Conservation (phyloP, 768 basidiomycete genomes). For the Podaxis pistillaris region DNA sequence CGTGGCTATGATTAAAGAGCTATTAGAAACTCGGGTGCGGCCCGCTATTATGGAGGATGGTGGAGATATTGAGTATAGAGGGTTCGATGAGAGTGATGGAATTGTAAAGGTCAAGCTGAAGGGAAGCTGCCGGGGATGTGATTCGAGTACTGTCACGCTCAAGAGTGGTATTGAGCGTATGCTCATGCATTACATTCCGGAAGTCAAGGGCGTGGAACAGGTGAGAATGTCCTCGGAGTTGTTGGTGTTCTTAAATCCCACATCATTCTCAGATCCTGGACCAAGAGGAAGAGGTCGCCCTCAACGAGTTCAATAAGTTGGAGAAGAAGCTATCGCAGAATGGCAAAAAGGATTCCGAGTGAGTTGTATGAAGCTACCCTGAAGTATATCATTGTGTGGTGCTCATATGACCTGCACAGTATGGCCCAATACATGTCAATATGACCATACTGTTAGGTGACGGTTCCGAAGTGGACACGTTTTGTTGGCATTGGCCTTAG, state of each 20-base stretch:
- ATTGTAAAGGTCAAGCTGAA: slow-evolving; percentile 89
- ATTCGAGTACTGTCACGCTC: slow-evolving; percentile 90
- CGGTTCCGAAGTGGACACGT: neutral
- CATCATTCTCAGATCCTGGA: slow-evolving; percentile 66
- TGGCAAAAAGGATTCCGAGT: slow-evolving; percentile 48
- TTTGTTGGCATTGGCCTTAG: neutral
- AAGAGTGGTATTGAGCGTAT: slow-evolving; percentile 98
- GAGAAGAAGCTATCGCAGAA: slow-evolving; percentile 59
- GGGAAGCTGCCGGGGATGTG: slow-evolving; percentile 96
- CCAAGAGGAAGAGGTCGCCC: slow-evolving; percentile 83
- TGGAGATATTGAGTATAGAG: slow-evolving; percentile 95
- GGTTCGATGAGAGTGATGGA: slow-evolving; percentile 75
- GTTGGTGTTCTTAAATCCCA: neutral
- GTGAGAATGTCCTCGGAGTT: slow-evolving; percentile 34
- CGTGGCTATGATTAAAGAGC: slow-evolving; percentile 98
- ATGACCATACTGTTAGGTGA: slow-evolving; percentile 28
- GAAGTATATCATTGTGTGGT: neutral
- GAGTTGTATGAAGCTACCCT: slow-evolving; percentile 12
- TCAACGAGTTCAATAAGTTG: slow-evolving; percentile 87
- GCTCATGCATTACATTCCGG: slow-evolving; percentile 99
- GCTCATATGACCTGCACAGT: slow-evolving; percentile 31
- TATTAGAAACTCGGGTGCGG: slow-evolving; percentile 90
- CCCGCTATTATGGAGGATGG: slow-evolving; percentile 99
- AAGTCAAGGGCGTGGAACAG: slow-evolving; percentile 91
- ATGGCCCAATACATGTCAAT: slow-evolving; percentile 85